phyloP scores from a whole-genome alignment of 352 stramenopile species.

The Globisporangium iwayamae region DNA sequence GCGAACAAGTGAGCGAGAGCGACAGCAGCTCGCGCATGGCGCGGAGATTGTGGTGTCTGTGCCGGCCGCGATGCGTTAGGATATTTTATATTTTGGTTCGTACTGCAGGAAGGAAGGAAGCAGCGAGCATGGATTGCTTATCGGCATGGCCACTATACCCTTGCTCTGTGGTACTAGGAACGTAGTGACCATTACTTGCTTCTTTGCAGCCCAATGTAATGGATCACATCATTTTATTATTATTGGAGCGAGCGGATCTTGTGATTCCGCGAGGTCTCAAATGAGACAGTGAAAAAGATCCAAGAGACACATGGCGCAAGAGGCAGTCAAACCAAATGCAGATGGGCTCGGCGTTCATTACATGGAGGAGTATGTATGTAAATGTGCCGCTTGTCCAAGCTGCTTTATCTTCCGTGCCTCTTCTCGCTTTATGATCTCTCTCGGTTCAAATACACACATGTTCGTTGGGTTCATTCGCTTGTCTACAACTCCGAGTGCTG shows the following conservation, averaged over 20 bases:
- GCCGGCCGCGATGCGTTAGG: neutral
- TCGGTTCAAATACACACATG: conserved; percentile 10
- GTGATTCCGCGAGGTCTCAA: no score
- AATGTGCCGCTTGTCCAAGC: neutral
- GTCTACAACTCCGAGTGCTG: conserved; percentile 80
- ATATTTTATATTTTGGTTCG: conserved; percentile 2
- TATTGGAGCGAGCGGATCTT: no score
- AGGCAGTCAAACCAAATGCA: neutral
- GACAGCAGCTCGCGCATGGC: neutral
- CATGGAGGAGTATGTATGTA: neutral
- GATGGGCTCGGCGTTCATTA: neutral
- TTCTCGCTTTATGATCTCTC: neutral
- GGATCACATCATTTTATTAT: neutral
- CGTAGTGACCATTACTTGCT: neutral
- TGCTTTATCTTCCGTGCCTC: neutral
- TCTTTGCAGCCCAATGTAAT: neutral
- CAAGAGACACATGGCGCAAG: neutral
- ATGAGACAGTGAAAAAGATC: no score
- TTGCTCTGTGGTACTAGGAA: neutral
- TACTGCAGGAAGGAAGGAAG: neutral
- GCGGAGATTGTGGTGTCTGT: neutral
- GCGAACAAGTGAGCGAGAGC: neutral
- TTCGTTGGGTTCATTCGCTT: neutral
- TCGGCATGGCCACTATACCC: neutral
- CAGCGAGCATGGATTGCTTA: neutral